Percentiles rank a stretch among this genome's conserved stretches.
Evolutionary conservation across 768 basidiomycete species (phyloP).

Genomic region (Leccinum pellstonianum): DNA sequence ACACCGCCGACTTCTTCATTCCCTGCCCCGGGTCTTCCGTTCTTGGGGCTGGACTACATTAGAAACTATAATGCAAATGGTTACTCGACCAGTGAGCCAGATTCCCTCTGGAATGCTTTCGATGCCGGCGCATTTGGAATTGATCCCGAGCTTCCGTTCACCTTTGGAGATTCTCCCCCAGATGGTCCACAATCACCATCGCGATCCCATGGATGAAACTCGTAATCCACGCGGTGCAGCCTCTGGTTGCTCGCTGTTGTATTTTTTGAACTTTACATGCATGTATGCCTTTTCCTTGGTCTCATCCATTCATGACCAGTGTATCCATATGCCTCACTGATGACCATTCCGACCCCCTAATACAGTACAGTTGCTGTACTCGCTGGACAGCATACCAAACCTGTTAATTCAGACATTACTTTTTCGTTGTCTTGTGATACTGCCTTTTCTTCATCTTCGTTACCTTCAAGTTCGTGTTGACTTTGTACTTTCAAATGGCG

Average conservation of each 20-base stretch:
- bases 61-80: constrained; percentile 66
- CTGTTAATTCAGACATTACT: constrained; percentile 23
- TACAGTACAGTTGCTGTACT: constrained; percentile 30
- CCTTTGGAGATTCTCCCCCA: constrained; percentile 38
- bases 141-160: constrained; percentile 78
- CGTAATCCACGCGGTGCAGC: not conserved
- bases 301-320: constrained; percentile 14
- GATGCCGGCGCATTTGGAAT: constrained; percentile 72
- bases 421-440: constrained; percentile 7
- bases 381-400: constrained; percentile 27
- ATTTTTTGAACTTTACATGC: constrained; percentile 19
- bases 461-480: constrained; percentile 1
- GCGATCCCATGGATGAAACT: constrained; percentile 19
- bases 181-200: constrained; percentile 32
- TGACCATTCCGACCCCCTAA: constrained; percentile 13
- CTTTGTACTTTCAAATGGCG: constrained; percentile 8
- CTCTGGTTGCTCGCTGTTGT: constrained; percentile 7
- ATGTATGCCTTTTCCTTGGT: constrained; percentile 2
- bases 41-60: constrained; percentile 81
- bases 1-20: constrained; percentile 66
- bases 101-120: constrained; percentile 56
- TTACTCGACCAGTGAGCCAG: constrained; percentile 37
- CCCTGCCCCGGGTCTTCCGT: constrained; percentile 73
- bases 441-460: not conserved
- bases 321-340: constrained; percentile 33